A percentile compares a stretch with the other conserved stretches of the same genome.
These are phyloP conservation scores for Corynespora cassiicola DNA, from an alignment of 2,329 filamentous ascomycete genomes.

Conservation along the genomic window DNA sequence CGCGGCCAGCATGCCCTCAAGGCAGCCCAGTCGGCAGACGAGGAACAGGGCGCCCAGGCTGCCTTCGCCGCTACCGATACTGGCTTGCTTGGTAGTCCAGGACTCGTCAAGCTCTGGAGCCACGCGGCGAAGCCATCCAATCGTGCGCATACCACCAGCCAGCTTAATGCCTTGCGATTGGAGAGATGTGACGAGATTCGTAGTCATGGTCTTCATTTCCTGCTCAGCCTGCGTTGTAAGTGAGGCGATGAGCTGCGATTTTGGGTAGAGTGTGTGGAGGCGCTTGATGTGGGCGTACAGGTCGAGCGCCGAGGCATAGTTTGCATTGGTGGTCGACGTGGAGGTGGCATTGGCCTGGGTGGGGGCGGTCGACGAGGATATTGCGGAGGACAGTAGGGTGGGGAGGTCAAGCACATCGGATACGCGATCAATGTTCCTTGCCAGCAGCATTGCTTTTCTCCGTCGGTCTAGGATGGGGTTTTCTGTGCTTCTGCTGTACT, in stretches of 20 bases:
- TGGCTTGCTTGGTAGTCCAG: slow-evolving; percentile 35
- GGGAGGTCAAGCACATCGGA: slow-evolving; percentile 92
- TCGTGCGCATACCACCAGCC: slow-evolving; percentile 85
- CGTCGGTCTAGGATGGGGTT: slow-evolving; percentile 71
- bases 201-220: slow-evolving; percentile 87
- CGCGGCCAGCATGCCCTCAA: slow-evolving; percentile 80
- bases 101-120: slow-evolving; percentile 75
- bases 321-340: slow-evolving; percentile 60
- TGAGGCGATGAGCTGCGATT: slow-evolving; percentile 75
- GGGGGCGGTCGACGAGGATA: slow-evolving; percentile 63
- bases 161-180: slow-evolving; percentile 83
- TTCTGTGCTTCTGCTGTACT: slow-evolving; percentile 77
- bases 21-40: slow-evolving; percentile 80
- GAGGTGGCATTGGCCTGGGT: slow-evolving; percentile 49
- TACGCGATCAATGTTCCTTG: slow-evolving; percentile 86
- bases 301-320: slow-evolving; percentile 89
- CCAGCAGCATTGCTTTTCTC: slow-evolving; percentile 79
- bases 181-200: slow-evolving; percentile 79
- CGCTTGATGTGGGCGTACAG: slow-evolving; percentile 92
- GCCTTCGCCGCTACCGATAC: slow-evolving; percentile 59
- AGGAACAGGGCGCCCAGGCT: slow-evolving; percentile 84
- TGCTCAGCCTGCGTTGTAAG: slow-evolving; percentile 80
- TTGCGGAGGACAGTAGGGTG: slow-evolving; percentile 80
- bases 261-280: slow-evolving; percentile 80
- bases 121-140: slow-evolving; percentile 88